Conservation (phyloP, 129 eudicot genomes). For the Helianthus tuberosus region DNA sequence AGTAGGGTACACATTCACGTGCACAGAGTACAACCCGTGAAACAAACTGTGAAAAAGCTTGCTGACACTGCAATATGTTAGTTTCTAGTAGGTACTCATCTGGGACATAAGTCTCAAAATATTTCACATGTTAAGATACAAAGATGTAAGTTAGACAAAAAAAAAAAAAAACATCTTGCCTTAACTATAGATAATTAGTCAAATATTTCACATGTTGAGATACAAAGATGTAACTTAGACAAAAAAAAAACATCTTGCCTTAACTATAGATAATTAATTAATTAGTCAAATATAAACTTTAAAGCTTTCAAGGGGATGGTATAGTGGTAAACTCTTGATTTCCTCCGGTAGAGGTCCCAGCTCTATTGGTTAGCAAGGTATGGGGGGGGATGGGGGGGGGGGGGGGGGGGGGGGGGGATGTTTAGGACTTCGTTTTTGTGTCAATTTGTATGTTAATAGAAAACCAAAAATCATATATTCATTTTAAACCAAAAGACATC, state of each 20-base stretch:
- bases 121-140: not conserved
- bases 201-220: not conserved
- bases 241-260: not conserved
- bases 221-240: not conserved
- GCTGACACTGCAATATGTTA: slow-evolving; percentile 10
- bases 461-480: not conserved
- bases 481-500: slow-evolving; percentile 64
- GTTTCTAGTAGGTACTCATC: not conserved
- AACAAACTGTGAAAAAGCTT: slow-evolving; percentile 8
- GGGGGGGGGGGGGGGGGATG: too few species aligned
- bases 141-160: not conserved
- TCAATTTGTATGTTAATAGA: too few species aligned
- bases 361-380: too few species aligned
- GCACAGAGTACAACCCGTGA: slow-evolving; percentile 17
- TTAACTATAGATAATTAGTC: too few species aligned
- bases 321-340: too few species aligned
- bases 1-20: slow-evolving; percentile 12
- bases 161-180: not conserved
- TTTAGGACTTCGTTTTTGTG: too few species aligned
- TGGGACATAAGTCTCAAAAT: not conserved
- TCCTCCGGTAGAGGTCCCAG: too few species aligned
- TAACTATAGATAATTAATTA: too few species aligned
- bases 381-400: too few species aligned
- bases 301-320: too few species aligned
- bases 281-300: too few species aligned